Evolutionary conservation across 345 rosid genomes (phyloP).

Genomic region (Sapria himalayana): DNA sequence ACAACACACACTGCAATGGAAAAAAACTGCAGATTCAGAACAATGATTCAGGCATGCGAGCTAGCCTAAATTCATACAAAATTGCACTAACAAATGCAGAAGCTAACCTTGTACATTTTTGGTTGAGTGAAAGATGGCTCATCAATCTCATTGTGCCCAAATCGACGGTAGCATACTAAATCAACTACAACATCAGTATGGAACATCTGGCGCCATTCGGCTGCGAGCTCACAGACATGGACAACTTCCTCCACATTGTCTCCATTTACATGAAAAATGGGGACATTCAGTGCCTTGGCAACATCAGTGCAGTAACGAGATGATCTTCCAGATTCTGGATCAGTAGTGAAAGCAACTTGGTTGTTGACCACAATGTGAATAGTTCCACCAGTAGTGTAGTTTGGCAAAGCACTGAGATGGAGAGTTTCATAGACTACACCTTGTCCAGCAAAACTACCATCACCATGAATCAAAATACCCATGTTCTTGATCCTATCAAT

Average conservation of each 20-base stretch:
- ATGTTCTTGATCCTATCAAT: conserved; percentile 41
- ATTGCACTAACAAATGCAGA: neutral
- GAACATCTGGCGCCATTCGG: conserved; percentile 75
- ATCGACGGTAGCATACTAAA: conserved; percentile 57
- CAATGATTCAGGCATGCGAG: too few species aligned
- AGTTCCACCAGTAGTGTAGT: conserved; percentile 59
- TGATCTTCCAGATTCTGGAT: conserved; percentile 60
- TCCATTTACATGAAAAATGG: conserved; percentile 61
- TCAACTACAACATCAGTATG: conserved; percentile 74
- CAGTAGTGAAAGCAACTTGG: conserved; percentile 80
- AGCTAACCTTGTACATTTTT: conserved; percentile 55
- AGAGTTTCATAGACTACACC: conserved; percentile 77
- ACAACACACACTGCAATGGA: too few species aligned
- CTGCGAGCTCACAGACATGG: conserved; percentile 66
- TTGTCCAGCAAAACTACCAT: conserved; percentile 84
- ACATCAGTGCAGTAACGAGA: conserved; percentile 81
- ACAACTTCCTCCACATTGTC: conserved; percentile 71
- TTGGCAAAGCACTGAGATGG: conserved; percentile 80
- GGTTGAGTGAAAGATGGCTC: conserved; percentile 76
- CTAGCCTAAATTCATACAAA: too few species aligned
- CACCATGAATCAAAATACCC: conserved; percentile 68
- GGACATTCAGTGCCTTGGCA: conserved; percentile 66
- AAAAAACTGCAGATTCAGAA: too few species aligned
- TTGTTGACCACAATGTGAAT: conserved; percentile 74
- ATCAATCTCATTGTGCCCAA: conserved; percentile 74